phyloP scores from a whole-genome alignment of 306 rosid genomes.

The Ormosia emarginata region DNA sequence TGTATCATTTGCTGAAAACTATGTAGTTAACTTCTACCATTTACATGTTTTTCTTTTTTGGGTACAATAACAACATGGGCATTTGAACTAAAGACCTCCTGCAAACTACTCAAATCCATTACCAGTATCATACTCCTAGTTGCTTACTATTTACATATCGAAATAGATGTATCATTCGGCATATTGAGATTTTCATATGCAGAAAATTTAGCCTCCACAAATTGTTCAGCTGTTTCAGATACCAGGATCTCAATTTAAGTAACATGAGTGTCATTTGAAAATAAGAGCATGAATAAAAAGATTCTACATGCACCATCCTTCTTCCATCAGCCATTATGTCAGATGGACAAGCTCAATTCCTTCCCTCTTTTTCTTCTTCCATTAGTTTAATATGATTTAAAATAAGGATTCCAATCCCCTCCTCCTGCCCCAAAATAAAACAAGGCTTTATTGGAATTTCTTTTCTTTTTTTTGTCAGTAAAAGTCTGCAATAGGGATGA shows the following conservation, averaged over 20 bases:
- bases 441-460: background rate
- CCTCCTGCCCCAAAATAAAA: background rate
- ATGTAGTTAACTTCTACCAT: background rate
- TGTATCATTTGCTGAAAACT: background rate
- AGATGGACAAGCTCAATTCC: background rate
- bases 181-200: background rate
- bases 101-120: background rate
- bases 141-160: background rate
- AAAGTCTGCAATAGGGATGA: conserved; percentile 1
- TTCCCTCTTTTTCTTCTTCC: background rate
- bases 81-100: background rate
- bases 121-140: background rate
- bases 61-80: background rate
- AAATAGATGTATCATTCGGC: background rate
- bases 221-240: conserved; percentile 2
- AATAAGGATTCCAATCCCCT: background rate
- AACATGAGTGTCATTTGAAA: background rate
- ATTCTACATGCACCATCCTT: conserved; percentile 16
- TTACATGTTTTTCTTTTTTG: background rate
- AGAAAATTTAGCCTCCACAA: background rate
- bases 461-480: background rate
- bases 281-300: background rate
- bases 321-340: background rate
- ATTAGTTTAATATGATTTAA: background rate
- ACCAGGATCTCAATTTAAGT: background rate